Conservation (phyloP, 768 basidiomycete species). For the Mycena olivaceomarginata region DNA sequence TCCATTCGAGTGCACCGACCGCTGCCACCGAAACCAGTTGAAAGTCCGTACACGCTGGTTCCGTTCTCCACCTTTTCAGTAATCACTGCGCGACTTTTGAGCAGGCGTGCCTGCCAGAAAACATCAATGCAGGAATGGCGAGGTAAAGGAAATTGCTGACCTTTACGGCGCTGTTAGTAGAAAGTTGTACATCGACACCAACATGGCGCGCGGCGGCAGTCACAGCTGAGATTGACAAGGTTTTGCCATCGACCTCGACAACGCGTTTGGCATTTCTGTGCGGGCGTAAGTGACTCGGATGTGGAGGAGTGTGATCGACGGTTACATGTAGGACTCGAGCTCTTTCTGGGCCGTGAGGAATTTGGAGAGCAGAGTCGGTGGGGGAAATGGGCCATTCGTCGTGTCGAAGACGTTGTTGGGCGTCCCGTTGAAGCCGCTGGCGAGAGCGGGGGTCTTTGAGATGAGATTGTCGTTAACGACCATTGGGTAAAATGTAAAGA, state of each 20-base stretch:
- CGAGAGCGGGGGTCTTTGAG: slow-evolving; percentile 11
- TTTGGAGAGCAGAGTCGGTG: slow-evolving; percentile 51
- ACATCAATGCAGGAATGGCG: slow-evolving; percentile 4
- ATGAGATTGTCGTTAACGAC: slow-evolving; percentile 31
- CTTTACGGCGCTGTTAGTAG: slow-evolving; percentile 33
- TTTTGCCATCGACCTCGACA: slow-evolving; percentile 79
- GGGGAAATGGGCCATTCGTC: background rate
- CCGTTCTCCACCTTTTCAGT: slow-evolving; percentile 79
- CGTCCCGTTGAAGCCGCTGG: slow-evolving; percentile 15
- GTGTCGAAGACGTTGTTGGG: background rate
- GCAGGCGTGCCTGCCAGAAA: slow-evolving; percentile 64
- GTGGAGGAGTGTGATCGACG: slow-evolving; percentile 6
- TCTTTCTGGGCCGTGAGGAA: slow-evolving; percentile 72
- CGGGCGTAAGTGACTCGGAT: slow-evolving; percentile 24
- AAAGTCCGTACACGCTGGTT: slow-evolving; percentile 88
- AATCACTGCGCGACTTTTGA: slow-evolving; percentile 80
- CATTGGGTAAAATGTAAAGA: slow-evolving; percentile 13
- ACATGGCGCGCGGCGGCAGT: slow-evolving; percentile 78
- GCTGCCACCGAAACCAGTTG: slow-evolving; percentile 87
- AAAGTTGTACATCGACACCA: slow-evolving; percentile 62
- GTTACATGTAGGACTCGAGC: slow-evolving; percentile 74
- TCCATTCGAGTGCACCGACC: slow-evolving; percentile 54
- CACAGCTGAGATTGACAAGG: slow-evolving; percentile 80
- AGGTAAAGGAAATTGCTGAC: slow-evolving; percentile 9
- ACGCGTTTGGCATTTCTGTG: slow-evolving; percentile 67